Base-by-base conservation (phyloP, 2,329 filamentous ascomycete species). In the Raffaelea albimanens region DNA sequence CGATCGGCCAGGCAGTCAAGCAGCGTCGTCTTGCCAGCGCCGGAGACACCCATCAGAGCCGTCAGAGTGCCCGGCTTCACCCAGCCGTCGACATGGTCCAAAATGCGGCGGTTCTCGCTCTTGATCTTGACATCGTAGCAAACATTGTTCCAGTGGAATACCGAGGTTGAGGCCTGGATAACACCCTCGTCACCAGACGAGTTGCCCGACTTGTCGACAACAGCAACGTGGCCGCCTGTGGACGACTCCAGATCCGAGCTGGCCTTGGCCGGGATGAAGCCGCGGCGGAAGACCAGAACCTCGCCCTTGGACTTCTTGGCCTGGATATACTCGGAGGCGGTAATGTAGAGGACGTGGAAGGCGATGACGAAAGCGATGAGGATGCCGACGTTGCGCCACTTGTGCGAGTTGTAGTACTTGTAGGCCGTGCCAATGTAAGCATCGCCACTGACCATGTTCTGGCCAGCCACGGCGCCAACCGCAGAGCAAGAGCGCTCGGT, bases 51-150 rank as follows among this genome's bases (percentile, higher is more conserved):
- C 88, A 95, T 95, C 3, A 95, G 73, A 33, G 88, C 89, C 14
- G 89, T 95, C 46, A 94, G 64, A 18, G 87, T 95, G 52, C 90
- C 90, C 4, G 90, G 89, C 65, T 94, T 93, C 50, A 95, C 88
- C 86, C 87, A 95, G 25, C 90, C 90, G 59, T 94, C 85, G 14
- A 95, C 86, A 53, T 93, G 72, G 57, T 95, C 83, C 51, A 96
- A 69, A 58, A 96, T 85, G 42, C 83, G 79, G n/a, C 88, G 78
- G 1, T 73, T 68, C 57, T 91, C 80, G 11, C 72, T 71, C 70
- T 94, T 94, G 67, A 95, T 89, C 63, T 86, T 83, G 63, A 82
- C 70, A 50, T 80, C 73, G 57, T 76, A 95, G 67, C 83, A 89
- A 2, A 95, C 83, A 56, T 90, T 75, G 55, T 82, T 76, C 88